A percentile compares a stretch with the other conserved stretches of the same genome.
phyloP scores from a whole-genome alignment of 2,329 filamentous ascomycete genomes.

The Fusarium camptoceras region DNA sequence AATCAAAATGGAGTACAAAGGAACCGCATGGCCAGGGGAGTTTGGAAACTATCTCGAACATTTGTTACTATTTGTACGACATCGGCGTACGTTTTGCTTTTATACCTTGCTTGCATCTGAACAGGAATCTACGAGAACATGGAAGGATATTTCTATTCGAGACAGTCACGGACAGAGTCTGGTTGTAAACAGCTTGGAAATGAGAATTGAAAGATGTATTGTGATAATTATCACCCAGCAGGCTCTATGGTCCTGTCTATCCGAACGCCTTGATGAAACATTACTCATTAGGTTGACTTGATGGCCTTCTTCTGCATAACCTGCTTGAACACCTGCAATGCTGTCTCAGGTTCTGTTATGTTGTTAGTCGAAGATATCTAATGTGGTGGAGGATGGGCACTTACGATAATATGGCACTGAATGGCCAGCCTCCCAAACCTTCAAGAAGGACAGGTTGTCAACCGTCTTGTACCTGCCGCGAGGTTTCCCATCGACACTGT shows the following conservation, averaged over 20 bases:
- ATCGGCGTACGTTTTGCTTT: slow-evolving; percentile 14
- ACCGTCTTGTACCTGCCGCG: slow-evolving; percentile 62
- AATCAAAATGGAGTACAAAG: slow-evolving; percentile 1
- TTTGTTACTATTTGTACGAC: slow-evolving; percentile 14
- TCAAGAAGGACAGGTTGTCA: slow-evolving; percentile 68
- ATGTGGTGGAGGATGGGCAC: background rate
- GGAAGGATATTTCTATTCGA: background rate
- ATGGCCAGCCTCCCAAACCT: slow-evolving; percentile 70
- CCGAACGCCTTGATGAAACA: slow-evolving; percentile 3
- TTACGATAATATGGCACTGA: slow-evolving; percentile 62
- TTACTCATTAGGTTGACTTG: slow-evolving; percentile 32
- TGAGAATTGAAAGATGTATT: slow-evolving; percentile 3
- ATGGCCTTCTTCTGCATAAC: slow-evolving; percentile 42
- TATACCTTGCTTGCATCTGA: slow-evolving; percentile 10
- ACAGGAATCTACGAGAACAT: slow-evolving; percentile 7
- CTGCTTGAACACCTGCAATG: slow-evolving; percentile 46
- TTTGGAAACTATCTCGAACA: slow-evolving; percentile 21
- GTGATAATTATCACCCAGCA: background rate
- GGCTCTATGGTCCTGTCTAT: slow-evolving; percentile 1
- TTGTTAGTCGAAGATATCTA: slow-evolving; percentile 5
- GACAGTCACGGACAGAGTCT: background rate
- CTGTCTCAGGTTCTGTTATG: slow-evolving; percentile 42
- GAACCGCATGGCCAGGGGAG: slow-evolving; percentile 29
- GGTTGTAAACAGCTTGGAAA: background rate
- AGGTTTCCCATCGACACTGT: slow-evolving; percentile 61